Conservation (phyloP, 1,139 yeast genomes). For the Geotrichum reessii region DNA sequence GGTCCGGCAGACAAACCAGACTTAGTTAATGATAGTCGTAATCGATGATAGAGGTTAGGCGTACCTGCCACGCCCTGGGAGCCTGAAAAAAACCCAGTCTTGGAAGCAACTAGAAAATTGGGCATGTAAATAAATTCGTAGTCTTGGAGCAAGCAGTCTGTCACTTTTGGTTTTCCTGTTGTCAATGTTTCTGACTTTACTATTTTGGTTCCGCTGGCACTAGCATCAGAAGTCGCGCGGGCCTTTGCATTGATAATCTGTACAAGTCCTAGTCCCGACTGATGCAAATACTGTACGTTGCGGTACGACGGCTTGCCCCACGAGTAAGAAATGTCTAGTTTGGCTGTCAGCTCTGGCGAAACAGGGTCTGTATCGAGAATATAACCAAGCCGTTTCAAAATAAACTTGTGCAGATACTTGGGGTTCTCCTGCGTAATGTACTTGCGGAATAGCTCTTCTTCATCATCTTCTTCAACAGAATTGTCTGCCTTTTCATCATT, state of each 20-base stretch:
- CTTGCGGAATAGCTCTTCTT: neutral
- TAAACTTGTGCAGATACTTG: slow-evolving; percentile 54
- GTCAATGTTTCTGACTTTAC: neutral
- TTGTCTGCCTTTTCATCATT: neutral
- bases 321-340: slow-evolving; percentile 59
- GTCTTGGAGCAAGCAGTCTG: neutral
- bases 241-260: slow-evolving; percentile 73
- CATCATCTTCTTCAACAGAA: neutral
- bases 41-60: neutral
- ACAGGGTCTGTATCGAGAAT: slow-evolving; percentile 72
- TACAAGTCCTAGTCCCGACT: slow-evolving; percentile 81
- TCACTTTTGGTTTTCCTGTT: neutral
- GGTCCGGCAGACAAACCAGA: too few species aligned
- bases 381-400: slow-evolving; percentile 65
- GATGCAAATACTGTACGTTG: slow-evolving; percentile 83
- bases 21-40: neutral
- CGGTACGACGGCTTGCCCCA: slow-evolving; percentile 87
- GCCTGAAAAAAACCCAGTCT: neutral
- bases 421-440: slow-evolving; percentile 31
- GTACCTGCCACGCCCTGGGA: neutral
- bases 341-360: slow-evolving; percentile 27
- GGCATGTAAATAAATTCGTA: slow-evolving; percentile 1
- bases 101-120: neutral
- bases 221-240: neutral
- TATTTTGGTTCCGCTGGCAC: neutral